These are phyloP conservation scores for Priceomyces fermenticarens DNA, from an alignment of 805 yeast species.

Conservation along the genomic window DNA sequence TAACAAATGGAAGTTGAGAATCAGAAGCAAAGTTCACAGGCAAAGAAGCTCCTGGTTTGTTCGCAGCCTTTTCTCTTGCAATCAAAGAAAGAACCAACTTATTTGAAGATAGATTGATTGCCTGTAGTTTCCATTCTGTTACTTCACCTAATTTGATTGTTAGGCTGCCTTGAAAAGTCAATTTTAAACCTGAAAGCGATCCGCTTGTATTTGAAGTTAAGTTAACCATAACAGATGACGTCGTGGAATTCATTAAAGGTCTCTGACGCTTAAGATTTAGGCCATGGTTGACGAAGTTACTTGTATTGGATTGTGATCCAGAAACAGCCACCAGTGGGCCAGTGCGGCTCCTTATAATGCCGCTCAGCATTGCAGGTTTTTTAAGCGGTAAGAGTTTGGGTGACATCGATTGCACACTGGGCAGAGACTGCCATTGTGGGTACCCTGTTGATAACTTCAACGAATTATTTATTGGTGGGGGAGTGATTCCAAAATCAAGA, in stretches of 20 bases:
- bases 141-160: constrained; percentile 57
- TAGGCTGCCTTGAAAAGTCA: constrained; percentile 63
- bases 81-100: constrained; percentile 50
- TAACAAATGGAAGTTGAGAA: neutral
- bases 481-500: constrained; percentile 34
- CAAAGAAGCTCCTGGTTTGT: constrained; percentile 16
- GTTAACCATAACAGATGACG: constrained; percentile 36
- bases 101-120: constrained; percentile 56
- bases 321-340: constrained; percentile 6
- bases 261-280: constrained; percentile 1
- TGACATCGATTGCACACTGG: constrained; percentile 5
- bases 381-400: constrained; percentile 10
- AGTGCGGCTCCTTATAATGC: constrained; percentile 14
- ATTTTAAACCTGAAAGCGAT: constrained; percentile 29
- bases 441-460: constrained; percentile 23
- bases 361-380: constrained; percentile 22
- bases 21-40: constrained; percentile 9
- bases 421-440: constrained; percentile 21
- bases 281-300: neutral
- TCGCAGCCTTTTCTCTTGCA: constrained; percentile 24
- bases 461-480: constrained; percentile 38
- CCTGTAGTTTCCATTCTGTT: constrained; percentile 62
- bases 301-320: constrained; percentile 1
- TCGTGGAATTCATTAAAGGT: constrained; percentile 8
- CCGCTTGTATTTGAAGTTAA: constrained; percentile 26